These are phyloP conservation scores for Grosmannia serpens DNA, from an alignment of 2,329 filamentous ascomycete species.

Conservation along the genomic window DNA sequence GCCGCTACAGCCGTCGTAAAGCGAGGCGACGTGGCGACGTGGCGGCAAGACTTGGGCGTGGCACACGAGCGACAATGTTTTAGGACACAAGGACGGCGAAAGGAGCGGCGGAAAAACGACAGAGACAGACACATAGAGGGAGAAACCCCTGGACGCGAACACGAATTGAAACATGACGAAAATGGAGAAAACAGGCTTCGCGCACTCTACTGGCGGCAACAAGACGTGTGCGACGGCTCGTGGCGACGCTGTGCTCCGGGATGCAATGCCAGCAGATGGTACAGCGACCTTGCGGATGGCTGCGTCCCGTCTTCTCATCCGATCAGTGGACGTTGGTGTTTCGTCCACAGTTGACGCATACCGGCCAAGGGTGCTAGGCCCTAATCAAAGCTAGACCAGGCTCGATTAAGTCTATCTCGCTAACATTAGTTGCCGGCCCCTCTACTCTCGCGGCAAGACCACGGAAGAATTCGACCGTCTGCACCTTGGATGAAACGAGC, in stretches of 20 bases:
- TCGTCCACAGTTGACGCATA: too few species aligned
- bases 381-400: too few species aligned
- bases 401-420: too few species aligned
- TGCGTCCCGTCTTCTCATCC: too few species aligned
- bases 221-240: not conserved
- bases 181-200: not conserved
- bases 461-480: too few species aligned
- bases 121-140: not conserved
- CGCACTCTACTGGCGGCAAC: not conserved
- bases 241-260: not conserved
- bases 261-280: not conserved
- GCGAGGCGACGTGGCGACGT: not conserved
- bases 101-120: not conserved
- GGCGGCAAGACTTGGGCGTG: not conserved
- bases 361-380: too few species aligned
- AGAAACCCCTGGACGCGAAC: not conserved
- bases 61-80: not conserved
- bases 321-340: too few species aligned
- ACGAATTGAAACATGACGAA: not conserved
- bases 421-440: too few species aligned
- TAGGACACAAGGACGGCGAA: not conserved
- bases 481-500: too few species aligned
- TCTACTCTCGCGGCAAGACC: too few species aligned
- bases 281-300: too few species aligned
- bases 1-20: constrained; percentile 36